A percentile compares a stretch with the other conserved stretches of the same genome.
Evolutionary conservation across 192 early-diverging fungal species (phyloP).

Genomic region (Coemansia sp.): DNA sequence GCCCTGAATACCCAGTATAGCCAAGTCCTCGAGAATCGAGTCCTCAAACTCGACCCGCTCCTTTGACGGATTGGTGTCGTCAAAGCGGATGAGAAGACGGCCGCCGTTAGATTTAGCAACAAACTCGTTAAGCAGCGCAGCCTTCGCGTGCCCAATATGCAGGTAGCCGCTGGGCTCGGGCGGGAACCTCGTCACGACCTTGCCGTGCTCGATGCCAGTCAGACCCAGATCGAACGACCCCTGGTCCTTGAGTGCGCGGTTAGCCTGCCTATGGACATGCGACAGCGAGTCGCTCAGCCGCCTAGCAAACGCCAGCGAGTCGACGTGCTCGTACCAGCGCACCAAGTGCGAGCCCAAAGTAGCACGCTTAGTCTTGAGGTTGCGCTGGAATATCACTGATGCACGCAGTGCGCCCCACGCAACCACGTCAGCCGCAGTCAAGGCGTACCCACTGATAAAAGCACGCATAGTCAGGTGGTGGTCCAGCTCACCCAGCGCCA

Average conservation of each 20-base stretch:
- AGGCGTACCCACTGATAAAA: constrained; percentile 74
- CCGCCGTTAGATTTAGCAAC: constrained; percentile 90
- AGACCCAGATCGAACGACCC: constrained; percentile 94
- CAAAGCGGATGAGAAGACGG: constrained; percentile 93
- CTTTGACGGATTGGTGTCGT: constrained; percentile 98
- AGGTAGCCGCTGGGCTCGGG: constrained; percentile 98
- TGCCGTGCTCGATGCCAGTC: constrained; percentile 73
- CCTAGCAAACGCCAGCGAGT: constrained; percentile 57
- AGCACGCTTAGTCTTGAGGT: constrained; percentile 68
- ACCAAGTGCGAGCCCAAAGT: constrained; percentile 66
- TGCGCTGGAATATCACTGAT: constrained; percentile 75
- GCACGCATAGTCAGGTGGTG: constrained; percentile 80
- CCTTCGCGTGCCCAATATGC: constrained; percentile 99
- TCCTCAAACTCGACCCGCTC: constrained; percentile 97
- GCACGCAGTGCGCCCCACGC: constrained; percentile 85
- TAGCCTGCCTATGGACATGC: constrained; percentile 5
- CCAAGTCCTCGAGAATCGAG: constrained; percentile 90
- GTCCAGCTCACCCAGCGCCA: constrained; percentile 70
- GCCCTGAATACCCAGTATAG: constrained; percentile 79
- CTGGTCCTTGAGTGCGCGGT: constrained; percentile 63
- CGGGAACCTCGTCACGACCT: constrained; percentile 97
- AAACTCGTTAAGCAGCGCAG: constrained; percentile 95
- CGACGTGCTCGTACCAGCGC: constrained; percentile 81
- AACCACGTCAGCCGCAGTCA: constrained; percentile 78
- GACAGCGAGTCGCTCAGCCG: constrained; percentile 32